phyloP scores from a whole-genome alignment of 331 rosid genomes.

The Arachis monticola region DNA sequence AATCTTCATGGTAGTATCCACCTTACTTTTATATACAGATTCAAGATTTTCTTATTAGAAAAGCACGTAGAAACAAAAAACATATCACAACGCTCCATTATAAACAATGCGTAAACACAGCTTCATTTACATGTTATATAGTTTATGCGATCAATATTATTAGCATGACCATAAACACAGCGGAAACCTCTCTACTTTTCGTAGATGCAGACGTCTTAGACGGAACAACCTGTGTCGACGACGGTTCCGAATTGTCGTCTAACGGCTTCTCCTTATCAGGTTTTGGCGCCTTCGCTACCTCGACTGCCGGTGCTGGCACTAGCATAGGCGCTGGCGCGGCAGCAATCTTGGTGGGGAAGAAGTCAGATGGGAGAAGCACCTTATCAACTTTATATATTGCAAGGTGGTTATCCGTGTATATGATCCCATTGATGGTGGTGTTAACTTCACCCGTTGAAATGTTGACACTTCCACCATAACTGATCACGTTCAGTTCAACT shows the following conservation, averaged over 20 bases:
- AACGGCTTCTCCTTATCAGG: conserved; percentile 47
- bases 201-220: conserved; percentile 23
- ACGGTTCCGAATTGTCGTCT: conserved; percentile 16
- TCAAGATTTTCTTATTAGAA: too few relatives aligned
- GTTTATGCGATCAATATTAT: background rate
- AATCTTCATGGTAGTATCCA: too few relatives aligned
- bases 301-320: conserved; percentile 7
- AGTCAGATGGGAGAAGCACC: conserved; percentile 57
- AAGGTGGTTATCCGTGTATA: conserved; percentile 49
- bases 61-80: background rate
- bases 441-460: conserved; percentile 52
- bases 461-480: conserved; percentile 47
- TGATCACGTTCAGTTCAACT: conserved; percentile 42
- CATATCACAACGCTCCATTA: background rate
- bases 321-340: conserved; percentile 14
- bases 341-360: conserved; percentile 18
- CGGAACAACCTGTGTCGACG: conserved; percentile 48
- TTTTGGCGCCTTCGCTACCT: conserved; percentile 38
- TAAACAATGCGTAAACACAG: too few relatives aligned
- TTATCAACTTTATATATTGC: conserved; percentile 53
- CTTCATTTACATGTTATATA: background rate
- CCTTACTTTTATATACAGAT: too few relatives aligned
- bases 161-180: conserved; percentile 19
- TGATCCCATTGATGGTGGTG: conserved; percentile 44
- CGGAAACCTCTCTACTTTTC: background rate